Base-by-base conservation (phyloP, 495 filamentous ascomycete species). In the Aspergillus homomorphus region DNA sequence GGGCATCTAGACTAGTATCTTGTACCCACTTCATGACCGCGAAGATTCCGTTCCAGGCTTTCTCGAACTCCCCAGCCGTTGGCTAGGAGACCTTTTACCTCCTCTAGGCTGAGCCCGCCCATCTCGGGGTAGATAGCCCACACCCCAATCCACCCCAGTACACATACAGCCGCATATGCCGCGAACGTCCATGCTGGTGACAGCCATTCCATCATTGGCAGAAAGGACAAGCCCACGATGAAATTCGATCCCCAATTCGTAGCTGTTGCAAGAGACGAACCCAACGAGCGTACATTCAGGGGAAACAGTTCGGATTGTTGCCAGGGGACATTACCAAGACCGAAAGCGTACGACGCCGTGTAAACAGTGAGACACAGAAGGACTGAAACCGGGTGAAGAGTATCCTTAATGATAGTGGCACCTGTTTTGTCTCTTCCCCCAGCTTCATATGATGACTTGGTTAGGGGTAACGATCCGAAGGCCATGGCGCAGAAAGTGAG, bases 271-370 rank as follows among this genome's bases (percentile, higher is more conserved):
- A 95, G 63, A 0, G 85, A 86, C 28, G 89, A 92, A 6, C 92
- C 92, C 1, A 95, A 66, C 0, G 87, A 88, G 26, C 92, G 89
- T 8, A 96, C 89, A 45, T 82, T 84, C 61, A 96, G 80, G 7
- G 91, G 86, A 65, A 97, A 96, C 16, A 97, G 83, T 75, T 97
- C 92, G 61, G 84, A 87, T 69, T 96, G 91, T 76, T 93, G 91
- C 92, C 92, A 97, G 0, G 92, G 92, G 2, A 97, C 89, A 58
- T 90, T 91, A 4, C 92, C 92, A 3, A 97, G 79, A n/a, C 92
- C 92, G 8, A 90, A 76, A 10, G 92, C 92, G 66, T 94, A 97
- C 0, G 84, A 84, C 52, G 88, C 86, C 1, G 93, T 91, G 68
- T 93, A 97, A n/a, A 90, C 52, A 62, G 89, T 86, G 66, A 96